These are phyloP conservation scores for Dionaea muscipula DNA, from an alignment of 179 eudicot genomes.

Conservation along the genomic window DNA sequence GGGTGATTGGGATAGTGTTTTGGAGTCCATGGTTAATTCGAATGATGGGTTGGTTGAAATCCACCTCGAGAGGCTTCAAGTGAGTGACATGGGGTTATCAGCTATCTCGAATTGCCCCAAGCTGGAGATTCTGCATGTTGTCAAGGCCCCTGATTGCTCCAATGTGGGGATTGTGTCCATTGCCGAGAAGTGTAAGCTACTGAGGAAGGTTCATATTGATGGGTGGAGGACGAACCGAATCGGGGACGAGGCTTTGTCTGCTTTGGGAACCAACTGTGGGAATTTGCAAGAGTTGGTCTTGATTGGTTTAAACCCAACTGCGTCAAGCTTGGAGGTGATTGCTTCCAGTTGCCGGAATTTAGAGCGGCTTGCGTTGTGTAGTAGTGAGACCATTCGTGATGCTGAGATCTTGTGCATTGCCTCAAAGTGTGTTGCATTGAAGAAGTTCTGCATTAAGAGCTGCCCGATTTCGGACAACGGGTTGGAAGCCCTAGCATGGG, in stretches of 20 bases:
- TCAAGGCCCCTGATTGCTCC: constrained; percentile 70
- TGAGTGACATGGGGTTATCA: constrained; percentile 48
- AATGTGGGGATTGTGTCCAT: constrained; percentile 44
- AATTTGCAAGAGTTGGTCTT: constrained; percentile 63
- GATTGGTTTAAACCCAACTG: constrained; percentile 60
- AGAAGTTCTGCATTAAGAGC: constrained; percentile 71
- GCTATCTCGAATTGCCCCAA: constrained; percentile 33
- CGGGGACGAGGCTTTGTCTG: constrained; percentile 62
- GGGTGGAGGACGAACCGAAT: constrained; percentile 86
- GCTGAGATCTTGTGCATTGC: constrained; percentile 62
- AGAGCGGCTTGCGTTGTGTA: constrained; percentile 73
- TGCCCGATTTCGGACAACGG: constrained; percentile 69
- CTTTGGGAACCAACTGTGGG: constrained; percentile 44
- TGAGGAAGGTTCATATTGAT: constrained; percentile 73
- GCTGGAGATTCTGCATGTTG: constrained; percentile 61
- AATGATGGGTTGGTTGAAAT: constrained; percentile 43
- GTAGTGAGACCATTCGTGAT: constrained; percentile 76
- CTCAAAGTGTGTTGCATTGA: constrained; percentile 48
- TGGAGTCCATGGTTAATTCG: constrained; percentile 32
- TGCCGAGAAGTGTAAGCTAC: constrained; percentile 53
- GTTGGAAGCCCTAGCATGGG: constrained; percentile 59
- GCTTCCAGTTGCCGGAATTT: constrained; percentile 47
- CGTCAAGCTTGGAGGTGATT: constrained; percentile 41
- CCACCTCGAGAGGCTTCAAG: constrained; percentile 74
- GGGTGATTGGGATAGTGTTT: constrained; percentile 78